Evolutionary conservation across 192 early-diverging fungal species (phyloP).

Genomic region (Backusella tuberculispora): DNA sequence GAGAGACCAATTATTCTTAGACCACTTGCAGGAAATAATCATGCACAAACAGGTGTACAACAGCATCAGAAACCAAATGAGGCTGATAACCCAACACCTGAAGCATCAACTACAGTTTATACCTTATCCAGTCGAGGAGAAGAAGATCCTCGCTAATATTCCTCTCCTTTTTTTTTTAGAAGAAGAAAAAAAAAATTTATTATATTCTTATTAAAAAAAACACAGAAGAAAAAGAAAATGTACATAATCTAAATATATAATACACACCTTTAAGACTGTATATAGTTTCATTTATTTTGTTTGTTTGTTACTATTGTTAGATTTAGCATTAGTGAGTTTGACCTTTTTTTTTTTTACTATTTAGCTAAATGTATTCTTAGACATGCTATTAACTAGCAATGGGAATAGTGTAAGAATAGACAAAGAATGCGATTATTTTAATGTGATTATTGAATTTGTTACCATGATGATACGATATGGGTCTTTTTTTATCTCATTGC

Average conservation of each 20-base stretch:
- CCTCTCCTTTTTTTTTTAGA: not conserved
- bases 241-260: not conserved
- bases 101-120: not conserved
- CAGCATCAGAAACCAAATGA: slow-evolving; percentile 16
- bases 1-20: slow-evolving; percentile 3
- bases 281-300: not conserved
- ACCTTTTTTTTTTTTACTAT: not conserved
- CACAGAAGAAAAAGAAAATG: not conserved
- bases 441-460: too few species aligned
- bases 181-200: not conserved
- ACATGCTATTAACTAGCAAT: not conserved
- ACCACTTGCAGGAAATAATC: slow-evolving; percentile 8
- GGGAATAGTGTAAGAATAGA: slow-evolving; percentile 3
- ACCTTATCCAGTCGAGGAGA: not conserved
- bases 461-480: too few species aligned
- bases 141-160: not conserved
- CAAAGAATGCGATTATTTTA: not conserved
- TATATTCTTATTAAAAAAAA: not conserved
- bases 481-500: too few species aligned
- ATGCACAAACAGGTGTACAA: slow-evolving; percentile 10
- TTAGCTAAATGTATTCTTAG: not conserved
- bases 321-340: not conserved
- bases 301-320: slow-evolving; percentile 8
- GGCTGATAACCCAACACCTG: not conserved
- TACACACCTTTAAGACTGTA: not conserved